These are phyloP conservation scores for Ophiostoma montium DNA, from an alignment of 2,329 filamentous ascomycete genomes.

Conservation along the genomic window DNA sequence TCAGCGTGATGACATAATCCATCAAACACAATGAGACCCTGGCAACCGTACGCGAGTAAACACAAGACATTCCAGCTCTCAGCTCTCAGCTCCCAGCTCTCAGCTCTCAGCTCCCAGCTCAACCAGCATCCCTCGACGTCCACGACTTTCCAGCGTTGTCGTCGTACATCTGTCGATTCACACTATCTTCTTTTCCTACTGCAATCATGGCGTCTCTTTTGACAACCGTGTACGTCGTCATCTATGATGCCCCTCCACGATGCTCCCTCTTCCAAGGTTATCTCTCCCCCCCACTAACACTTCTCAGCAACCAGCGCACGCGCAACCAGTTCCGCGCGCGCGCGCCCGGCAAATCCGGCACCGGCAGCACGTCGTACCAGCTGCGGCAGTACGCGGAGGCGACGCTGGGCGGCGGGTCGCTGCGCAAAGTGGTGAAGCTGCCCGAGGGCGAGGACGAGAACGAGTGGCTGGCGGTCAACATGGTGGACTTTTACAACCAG, in stretches of 20 bases:
- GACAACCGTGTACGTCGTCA: slow-evolving; percentile 19
- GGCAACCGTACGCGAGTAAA: too few species aligned
- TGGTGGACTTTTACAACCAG: slow-evolving; percentile 99
- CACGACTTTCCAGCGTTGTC: too few species aligned
- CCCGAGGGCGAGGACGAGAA: slow-evolving; percentile 96
- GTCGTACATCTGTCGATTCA: background rate
- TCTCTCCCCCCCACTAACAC: background rate
- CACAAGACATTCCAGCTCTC: too few species aligned
- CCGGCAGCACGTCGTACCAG: slow-evolving; percentile 76
- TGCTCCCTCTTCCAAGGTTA: background rate
- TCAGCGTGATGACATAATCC: too few species aligned
- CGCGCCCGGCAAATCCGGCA: slow-evolving; percentile 70
- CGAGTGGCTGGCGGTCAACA: slow-evolving; percentile 96
- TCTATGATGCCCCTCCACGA: background rate
- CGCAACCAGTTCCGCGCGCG: slow-evolving; percentile 86
- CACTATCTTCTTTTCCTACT: background rate
- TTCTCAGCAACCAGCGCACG: slow-evolving; percentile 64
- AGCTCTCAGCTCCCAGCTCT: too few species aligned
- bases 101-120: too few species aligned
- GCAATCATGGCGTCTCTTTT: slow-evolving; percentile 13
- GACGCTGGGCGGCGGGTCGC: slow-evolving; percentile 82
- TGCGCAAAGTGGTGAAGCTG: slow-evolving; percentile 91
- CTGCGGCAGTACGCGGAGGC: slow-evolving; percentile 96
- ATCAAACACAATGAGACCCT: too few species aligned
- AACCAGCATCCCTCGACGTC: too few species aligned